Evolutionary conservation across 768 basidiomycete genomes (phyloP).

Genomic region (Russula vinacea): DNA sequence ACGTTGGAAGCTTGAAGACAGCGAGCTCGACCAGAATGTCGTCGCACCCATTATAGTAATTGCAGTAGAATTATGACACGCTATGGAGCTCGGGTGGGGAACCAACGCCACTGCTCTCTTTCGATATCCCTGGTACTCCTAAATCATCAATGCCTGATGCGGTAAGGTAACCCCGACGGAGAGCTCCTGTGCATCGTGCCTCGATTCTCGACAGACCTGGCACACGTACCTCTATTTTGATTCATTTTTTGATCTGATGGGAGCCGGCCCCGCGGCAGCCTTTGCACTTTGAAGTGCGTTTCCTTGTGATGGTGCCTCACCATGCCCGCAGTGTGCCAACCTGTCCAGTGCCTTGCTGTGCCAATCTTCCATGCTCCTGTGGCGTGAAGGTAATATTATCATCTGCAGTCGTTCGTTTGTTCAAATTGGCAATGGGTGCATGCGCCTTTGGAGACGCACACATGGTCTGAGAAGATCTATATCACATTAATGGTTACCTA

Average conservation of each 20-base stretch:
- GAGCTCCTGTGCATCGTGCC: neutral
- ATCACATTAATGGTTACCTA: neutral
- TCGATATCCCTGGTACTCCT: slow-evolving; percentile 1
- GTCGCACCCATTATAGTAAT: neutral
- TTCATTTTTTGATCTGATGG: neutral
- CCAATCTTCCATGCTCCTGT: neutral
- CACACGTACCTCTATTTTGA: neutral
- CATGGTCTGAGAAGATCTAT: neutral
- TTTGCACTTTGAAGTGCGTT: neutral
- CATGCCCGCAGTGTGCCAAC: too few species aligned
- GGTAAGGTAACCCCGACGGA: neutral
- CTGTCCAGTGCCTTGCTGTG: neutral
- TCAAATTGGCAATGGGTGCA: neutral
- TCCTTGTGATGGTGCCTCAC: neutral
- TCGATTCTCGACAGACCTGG: neutral
- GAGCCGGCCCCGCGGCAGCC: neutral
- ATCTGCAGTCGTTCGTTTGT: neutral
- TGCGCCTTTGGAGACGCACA: neutral
- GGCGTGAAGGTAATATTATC: neutral
- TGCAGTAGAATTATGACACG: too few species aligned
- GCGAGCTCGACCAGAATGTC: neutral
- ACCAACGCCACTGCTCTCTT: slow-evolving; percentile 10
- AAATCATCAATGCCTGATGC: neutral
- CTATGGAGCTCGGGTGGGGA: slow-evolving; percentile 7
- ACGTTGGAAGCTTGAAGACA: neutral